A percentile compares a stretch with the other conserved stretches of the same genome.
These are phyloP conservation scores for Collariella sp. DNA, from an alignment of 495 filamentous ascomycete species.

Conservation along the genomic window DNA sequence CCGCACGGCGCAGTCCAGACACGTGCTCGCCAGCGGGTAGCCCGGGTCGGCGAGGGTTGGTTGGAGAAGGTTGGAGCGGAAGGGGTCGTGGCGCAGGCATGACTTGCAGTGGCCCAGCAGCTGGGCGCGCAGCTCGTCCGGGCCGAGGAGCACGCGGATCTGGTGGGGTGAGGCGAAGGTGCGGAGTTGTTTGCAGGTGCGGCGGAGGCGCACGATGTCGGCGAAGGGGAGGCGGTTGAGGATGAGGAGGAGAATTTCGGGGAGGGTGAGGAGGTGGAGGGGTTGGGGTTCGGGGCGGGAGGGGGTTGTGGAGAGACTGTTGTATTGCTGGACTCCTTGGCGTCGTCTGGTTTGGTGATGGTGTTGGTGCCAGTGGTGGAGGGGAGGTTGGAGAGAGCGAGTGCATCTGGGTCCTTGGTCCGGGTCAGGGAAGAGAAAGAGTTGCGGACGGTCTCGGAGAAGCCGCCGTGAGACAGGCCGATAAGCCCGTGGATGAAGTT, in stretches of 20 bases:
- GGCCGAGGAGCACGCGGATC: constrained; percentile 19
- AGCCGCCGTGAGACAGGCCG: constrained; percentile 2
- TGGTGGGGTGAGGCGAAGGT: constrained; percentile 13
- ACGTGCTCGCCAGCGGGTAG: constrained; percentile 21
- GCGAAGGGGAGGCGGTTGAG: constrained; percentile 20
- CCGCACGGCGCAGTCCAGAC: constrained; percentile 20
- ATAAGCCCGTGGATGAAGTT: constrained; percentile 8
- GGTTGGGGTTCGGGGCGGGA: background rate
- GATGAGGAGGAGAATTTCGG: constrained; percentile 27
- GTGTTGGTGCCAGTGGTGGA: background rate
- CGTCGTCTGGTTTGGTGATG: background rate
- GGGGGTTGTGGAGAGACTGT: background rate
- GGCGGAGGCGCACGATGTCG: constrained; percentile 23
- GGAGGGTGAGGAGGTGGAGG: constrained; percentile 16
- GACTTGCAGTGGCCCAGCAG: constrained; percentile 22
- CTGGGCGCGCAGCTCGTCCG: constrained; percentile 6
- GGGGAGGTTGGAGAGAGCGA: no score
- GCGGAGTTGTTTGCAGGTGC: constrained; percentile 26
- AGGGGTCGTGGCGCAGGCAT: constrained; percentile 19
- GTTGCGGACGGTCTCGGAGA: constrained; percentile 13
- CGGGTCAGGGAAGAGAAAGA: constrained; percentile 15
- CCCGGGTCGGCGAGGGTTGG: constrained; percentile 10
- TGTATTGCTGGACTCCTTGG: background rate
- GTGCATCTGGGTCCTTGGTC: background rate
- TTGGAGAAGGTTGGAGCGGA: constrained; percentile 14